These are phyloP conservation scores for Pholiota adiposa DNA, from an alignment of 1,284 basidiomycete species.

Conservation along the genomic window DNA sequence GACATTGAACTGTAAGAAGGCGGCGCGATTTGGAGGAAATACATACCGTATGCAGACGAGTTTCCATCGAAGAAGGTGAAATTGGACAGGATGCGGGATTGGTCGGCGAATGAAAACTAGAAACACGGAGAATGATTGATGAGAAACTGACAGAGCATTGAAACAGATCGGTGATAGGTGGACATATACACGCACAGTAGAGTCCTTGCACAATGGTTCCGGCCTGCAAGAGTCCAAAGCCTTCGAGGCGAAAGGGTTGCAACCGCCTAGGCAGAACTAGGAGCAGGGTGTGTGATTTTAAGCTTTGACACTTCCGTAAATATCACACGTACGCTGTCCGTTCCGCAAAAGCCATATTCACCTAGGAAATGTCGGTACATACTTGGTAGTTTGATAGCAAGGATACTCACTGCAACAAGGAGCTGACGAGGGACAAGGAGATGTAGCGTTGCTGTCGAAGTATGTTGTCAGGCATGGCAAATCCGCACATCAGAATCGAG, in stretches of 20 bases:
- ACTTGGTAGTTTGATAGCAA: not conserved
- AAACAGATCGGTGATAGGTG: not conserved
- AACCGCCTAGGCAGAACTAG: slow-evolving; percentile 82
- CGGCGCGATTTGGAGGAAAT: not conserved
- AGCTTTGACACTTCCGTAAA: slow-evolving; percentile 1
- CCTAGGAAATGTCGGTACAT: slow-evolving; percentile 40
- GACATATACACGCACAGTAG: slow-evolving; percentile 47
- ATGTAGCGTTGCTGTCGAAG: slow-evolving; percentile 52
- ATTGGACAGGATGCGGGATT: slow-evolving; percentile 69
- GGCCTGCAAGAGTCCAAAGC: slow-evolving; percentile 70
- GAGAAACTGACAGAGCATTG: not conserved
- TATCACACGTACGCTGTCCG: slow-evolving; percentile 46
- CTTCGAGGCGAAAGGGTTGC: slow-evolving; percentile 75
- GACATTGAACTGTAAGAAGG: not conserved
- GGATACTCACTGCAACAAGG: slow-evolving; percentile 72
- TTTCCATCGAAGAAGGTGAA: slow-evolving; percentile 75
- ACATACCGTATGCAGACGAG: slow-evolving; percentile 58
- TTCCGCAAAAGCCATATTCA: slow-evolving; percentile 78
- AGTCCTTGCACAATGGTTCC: slow-evolving; percentile 69
- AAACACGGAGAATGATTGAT: not conserved
- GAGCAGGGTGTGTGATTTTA: slow-evolving; percentile 8
- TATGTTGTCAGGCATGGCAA: not conserved
- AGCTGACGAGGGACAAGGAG: slow-evolving; percentile 54
- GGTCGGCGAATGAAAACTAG: slow-evolving; percentile 68
- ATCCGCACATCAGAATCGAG: not conserved